phyloP scores from a whole-genome alignment of 345 rosid species.

The Salix purpurea region DNA sequence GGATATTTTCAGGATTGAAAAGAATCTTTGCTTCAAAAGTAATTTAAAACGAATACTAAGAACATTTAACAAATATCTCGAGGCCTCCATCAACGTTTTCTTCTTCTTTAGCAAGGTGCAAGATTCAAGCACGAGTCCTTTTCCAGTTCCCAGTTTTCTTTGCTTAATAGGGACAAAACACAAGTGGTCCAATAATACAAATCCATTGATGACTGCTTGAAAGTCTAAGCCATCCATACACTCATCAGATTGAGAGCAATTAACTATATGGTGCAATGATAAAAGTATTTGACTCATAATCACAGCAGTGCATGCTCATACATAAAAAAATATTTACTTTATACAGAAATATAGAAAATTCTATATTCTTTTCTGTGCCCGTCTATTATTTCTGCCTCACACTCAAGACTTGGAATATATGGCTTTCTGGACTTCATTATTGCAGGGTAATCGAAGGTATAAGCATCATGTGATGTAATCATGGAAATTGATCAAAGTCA shows the following conservation, averaged over 20 bases:
- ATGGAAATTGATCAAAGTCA: background rate
- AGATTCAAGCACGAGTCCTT: background rate
- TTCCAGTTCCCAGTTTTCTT: background rate
- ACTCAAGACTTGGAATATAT: background rate
- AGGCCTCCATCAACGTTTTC: background rate
- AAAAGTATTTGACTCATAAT: background rate
- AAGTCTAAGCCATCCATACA: background rate
- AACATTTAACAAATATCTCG: too few species aligned
- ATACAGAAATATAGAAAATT: background rate
- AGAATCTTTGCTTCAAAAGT: background rate
- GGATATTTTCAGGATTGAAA: background rate
- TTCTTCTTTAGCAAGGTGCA: background rate
- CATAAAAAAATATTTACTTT: background rate
- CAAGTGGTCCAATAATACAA: background rate
- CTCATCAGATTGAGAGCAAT: background rate
- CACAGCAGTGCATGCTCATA: background rate
- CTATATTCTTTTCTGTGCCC: background rate
- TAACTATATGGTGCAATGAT: background rate
- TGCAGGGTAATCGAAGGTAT: background rate
- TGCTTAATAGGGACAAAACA: background rate
- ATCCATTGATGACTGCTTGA: background rate
- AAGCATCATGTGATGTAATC: background rate
- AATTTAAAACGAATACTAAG: background rate
- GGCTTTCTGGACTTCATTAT: background rate
- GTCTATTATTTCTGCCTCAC: background rate